These are phyloP conservation scores for Hygrocybe punicea DNA, from an alignment of 768 basidiomycete species.

Conservation along the genomic window DNA sequence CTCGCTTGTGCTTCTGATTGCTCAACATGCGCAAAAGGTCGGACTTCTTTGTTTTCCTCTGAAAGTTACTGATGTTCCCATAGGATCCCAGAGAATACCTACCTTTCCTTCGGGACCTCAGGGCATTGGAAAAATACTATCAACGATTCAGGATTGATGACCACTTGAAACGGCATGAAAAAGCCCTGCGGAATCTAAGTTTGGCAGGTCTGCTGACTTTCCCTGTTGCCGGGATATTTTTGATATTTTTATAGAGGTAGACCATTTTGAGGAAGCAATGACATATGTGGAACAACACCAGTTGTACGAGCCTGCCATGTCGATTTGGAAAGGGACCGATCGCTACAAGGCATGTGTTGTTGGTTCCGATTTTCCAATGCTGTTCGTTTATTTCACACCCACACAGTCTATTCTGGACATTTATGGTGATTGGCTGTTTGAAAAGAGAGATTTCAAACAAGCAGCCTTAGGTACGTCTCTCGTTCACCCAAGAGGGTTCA, in stretches of 20 bases:
- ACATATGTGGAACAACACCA: constrained; percentile 75
- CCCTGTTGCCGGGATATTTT: neutral
- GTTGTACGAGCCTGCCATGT: constrained; percentile 70
- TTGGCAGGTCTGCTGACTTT: constrained; percentile 53
- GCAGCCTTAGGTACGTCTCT: constrained; percentile 69
- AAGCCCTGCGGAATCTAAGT: constrained; percentile 70
- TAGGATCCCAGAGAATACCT: constrained; percentile 98
- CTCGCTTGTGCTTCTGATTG: constrained; percentile 89
- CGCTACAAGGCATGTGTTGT: constrained; percentile 49
- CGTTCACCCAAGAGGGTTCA: constrained; percentile 5
- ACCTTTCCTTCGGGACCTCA: constrained; percentile 89
- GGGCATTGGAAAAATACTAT: constrained; percentile 73
- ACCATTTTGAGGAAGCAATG: constrained; percentile 75
- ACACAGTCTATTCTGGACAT: constrained; percentile 62
- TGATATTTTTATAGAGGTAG: constrained; percentile 45
- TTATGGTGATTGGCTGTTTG: constrained; percentile 87
- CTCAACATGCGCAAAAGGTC: constrained; percentile 96
- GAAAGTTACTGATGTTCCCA: neutral
- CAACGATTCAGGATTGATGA: constrained; percentile 93
- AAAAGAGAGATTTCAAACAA: constrained; percentile 76
- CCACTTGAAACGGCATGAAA: constrained; percentile 71
- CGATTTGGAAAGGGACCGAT: constrained; percentile 67
- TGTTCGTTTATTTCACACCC: neutral
- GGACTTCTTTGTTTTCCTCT: constrained; percentile 1
- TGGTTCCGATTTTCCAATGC: neutral